Base-by-base conservation (phyloP, 2,329 filamentous ascomycete genomes). In the Trichoderma sp. region DNA sequence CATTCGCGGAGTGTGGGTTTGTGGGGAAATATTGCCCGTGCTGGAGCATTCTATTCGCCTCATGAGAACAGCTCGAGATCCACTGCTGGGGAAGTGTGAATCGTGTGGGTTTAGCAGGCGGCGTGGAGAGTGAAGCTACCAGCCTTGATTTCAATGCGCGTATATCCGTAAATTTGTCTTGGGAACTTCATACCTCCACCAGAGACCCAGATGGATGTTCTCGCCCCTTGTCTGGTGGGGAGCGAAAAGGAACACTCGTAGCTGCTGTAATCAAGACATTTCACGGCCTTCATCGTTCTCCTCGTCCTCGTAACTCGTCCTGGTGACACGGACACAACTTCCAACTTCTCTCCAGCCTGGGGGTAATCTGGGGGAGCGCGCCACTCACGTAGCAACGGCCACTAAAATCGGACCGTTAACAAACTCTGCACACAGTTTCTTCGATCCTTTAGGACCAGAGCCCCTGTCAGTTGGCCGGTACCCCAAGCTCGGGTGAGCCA, bases 371-470 rank as follows among this genome's bases (percentile, higher is more conserved):
- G 67, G 67, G 39, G 3, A 53, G 53, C 26, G 15, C 66, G 67
- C 67, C 57, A 36, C 57, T 34, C 39, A 70, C 21, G 67, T 62
- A 28, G 57, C 67, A 21, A 36, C 67, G 67, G 67, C 15, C 43
- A 47, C 56, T 69, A 69, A 61, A 69, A 60, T 69, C 66, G 66
- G 66, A 69, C 66, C 66, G 66, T 61, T 69, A 61, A 51, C 66
- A 69, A 24, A 32, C 26, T 32, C 57, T 51, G 34, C 28, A 53
- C 39, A 36, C 67, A 26, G 15, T 14, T 58, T 62, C 39, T 36
- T 62, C 21, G 15, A 62, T 70, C 57, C 67, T 70, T 51, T 70
- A 62, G 39, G 57, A 62, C 67, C 14, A 39, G 30, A 51, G 66
- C 66, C 66, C 66, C 66, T 69, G 66, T 61, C 56, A 61, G n/a